phyloP scores from a whole-genome alignment of 2,329 filamentous ascomycete species.

The Fusarium sp. region DNA sequence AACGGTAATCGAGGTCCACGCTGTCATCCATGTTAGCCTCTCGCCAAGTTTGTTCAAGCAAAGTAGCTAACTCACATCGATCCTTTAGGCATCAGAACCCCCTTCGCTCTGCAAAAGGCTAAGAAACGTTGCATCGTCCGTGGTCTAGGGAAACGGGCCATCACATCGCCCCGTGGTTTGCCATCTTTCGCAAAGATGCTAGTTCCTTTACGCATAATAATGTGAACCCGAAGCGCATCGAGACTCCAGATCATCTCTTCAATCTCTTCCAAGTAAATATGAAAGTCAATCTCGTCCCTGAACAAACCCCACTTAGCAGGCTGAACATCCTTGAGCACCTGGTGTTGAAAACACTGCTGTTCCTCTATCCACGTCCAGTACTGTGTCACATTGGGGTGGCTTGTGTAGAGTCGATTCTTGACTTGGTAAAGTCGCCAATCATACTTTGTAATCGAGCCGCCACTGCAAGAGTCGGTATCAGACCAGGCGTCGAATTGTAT shows the following conservation, averaged over 20 bases:
- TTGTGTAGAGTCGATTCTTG: constrained; percentile 60
- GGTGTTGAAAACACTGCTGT: constrained; percentile 61
- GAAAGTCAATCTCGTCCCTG: constrained; percentile 62
- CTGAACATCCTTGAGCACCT: constrained; percentile 60
- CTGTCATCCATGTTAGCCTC: constrained; percentile 44
- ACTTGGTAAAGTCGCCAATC: constrained; percentile 66
- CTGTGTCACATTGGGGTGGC: constrained; percentile 61
- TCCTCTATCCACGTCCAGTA: constrained; percentile 65
- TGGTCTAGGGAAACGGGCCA: constrained; percentile 64
- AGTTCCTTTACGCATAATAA: constrained; percentile 52
- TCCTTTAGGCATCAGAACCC: constrained; percentile 54
- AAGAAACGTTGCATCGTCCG: constrained; percentile 65
- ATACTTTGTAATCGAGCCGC: constrained; percentile 55
- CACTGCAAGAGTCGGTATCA: constrained; percentile 62
- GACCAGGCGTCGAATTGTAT: constrained; percentile 61
- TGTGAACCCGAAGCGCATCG: constrained; percentile 55
- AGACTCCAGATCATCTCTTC: constrained; percentile 58
- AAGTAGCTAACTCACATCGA: constrained; percentile 52
- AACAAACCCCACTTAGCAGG: constrained; percentile 62
- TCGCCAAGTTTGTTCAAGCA: not conserved
- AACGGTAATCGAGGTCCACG: constrained; percentile 52
- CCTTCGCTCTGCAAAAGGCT: constrained; percentile 57
- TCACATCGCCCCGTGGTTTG: constrained; percentile 57
- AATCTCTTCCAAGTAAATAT: constrained; percentile 60
- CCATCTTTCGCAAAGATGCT: constrained; percentile 46